Evolutionary conservation across 2,329 filamentous ascomycete genomes (phyloP).

Genomic region (Periconia sp.): DNA sequence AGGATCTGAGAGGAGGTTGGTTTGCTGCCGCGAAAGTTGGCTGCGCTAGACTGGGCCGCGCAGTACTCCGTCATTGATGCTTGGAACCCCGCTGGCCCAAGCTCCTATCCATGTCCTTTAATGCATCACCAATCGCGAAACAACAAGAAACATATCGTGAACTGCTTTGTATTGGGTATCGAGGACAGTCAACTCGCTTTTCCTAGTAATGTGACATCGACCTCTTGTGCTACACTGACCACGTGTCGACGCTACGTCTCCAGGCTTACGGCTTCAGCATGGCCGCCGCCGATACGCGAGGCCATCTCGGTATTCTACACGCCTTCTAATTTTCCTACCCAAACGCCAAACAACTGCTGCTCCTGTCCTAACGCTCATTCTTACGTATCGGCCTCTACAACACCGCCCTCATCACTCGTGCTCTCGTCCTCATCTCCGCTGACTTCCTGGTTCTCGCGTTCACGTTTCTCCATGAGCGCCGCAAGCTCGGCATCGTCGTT

Average conservation of each 20-base stretch:
- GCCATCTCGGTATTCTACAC: too few species aligned
- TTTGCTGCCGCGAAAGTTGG: constrained; percentile 7
- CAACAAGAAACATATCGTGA: too few species aligned
- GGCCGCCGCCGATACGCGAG: too few species aligned
- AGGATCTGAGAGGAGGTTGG: neutral
- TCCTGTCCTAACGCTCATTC: neutral
- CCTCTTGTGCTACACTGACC: too few species aligned
- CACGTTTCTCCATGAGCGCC: constrained; percentile 98
- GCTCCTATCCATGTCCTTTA: too few species aligned
- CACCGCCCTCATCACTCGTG: constrained; percentile 89
- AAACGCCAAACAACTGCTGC: too few species aligned
- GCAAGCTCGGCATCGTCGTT: constrained; percentile 97
- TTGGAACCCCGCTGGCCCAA: constrained; percentile 7
- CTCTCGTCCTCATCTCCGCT: constrained; percentile 96
- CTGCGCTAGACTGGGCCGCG: constrained; percentile 1
- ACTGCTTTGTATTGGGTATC: too few species aligned
- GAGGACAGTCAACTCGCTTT: too few species aligned
- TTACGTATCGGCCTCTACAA: constrained; percentile 44
- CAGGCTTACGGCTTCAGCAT: too few species aligned
- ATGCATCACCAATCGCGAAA: too few species aligned
- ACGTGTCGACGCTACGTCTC: too few species aligned
- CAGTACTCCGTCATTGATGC: neutral
- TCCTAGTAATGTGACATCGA: too few species aligned
- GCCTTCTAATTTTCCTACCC: constrained; percentile 20
- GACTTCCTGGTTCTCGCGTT: constrained; percentile 96